Conservation (phyloP, 176 grass and related monocot genomes). For the Stipa capillata region DNA sequence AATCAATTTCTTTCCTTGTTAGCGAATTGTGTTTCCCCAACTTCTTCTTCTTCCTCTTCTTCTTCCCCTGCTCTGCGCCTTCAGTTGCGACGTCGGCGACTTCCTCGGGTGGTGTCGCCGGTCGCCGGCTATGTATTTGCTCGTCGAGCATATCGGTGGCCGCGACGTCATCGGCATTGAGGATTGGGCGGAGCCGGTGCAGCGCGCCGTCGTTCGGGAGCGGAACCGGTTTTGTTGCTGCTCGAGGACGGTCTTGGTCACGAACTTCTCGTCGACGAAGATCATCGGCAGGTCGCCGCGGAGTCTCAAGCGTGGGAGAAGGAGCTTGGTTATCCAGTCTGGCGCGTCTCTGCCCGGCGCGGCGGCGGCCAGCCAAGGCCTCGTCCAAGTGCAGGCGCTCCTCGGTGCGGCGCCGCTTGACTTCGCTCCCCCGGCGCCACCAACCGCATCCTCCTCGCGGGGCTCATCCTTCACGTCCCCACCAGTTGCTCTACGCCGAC, state of each 20-base stretch:
- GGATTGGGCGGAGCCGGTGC: background rate
- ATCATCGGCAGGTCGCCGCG: background rate
- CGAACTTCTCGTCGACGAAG: background rate
- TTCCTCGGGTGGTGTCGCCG: background rate
- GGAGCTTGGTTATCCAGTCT: background rate
- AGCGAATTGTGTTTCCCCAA: no score
- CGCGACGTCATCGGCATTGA: background rate
- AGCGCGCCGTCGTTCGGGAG: background rate
- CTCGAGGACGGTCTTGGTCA: background rate
- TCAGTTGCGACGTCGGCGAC: background rate
- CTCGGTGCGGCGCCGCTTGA: no score
- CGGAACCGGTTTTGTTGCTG: slow-evolving; percentile 12
- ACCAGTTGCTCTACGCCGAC: no score
- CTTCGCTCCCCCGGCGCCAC: no score
- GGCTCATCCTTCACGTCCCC: no score
- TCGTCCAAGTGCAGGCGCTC: no score
- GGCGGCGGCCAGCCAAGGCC: background rate
- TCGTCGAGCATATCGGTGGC: background rate
- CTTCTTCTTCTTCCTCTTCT: background rate
- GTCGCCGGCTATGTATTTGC: background rate
- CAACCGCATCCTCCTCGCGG: no score
- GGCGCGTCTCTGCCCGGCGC: background rate
- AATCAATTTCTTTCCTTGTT: no score
- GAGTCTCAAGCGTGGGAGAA: background rate
- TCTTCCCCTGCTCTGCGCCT: background rate